Base-by-base conservation (phyloP, 345 rosid species). In the Gossypium stocksii region DNA sequence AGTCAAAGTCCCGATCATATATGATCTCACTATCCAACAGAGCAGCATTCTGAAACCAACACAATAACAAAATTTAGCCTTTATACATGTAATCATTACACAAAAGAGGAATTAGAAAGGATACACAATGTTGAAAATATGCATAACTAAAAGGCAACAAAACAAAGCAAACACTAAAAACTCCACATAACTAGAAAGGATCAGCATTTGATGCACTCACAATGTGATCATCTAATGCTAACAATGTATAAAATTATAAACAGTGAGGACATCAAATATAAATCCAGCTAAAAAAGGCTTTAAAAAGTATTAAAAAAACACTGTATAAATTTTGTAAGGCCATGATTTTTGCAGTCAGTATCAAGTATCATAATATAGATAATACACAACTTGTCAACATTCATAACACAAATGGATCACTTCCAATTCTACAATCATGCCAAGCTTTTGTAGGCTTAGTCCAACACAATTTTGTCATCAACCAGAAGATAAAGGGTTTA, bases 1-100 rank as follows among this genome's bases (percentile, higher is more conserved):
- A 94, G 54, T 92, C 98, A 72, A 90, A 94, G 73, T 94, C 98
- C 5, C 97, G 86, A 64, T 92, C 97, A 70, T 94, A 94, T 59
- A 94, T 90, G 51, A 94, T 94, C 77, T 94, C 98, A 79, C 97
- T 92, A 87, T 92, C 98, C 82, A 92, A 66, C 66, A 81, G 77
- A 80, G 86, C 81, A 76, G 93, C 94, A 87, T 92, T 89, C 97
- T 92, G 84, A 67, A 63, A 54, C 56, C 51, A 79, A 46, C 59
- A 58, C 8, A 52, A 76, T 16, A 9, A 51, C 3, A 19, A 2
- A 23, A 45, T 13, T 52, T 25, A 77, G 11, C 13, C 14, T 16
- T 29, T 14, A 63, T 65, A 52, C 52, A 48, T n/a, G 46, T 15
- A 22, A 67, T 43, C 29, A 58, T 22, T 71, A 6, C 34, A 16